These are phyloP conservation scores for Phytomonas francai DNA, from an alignment of 208 protist genomes.

Conservation along the genomic window DNA sequence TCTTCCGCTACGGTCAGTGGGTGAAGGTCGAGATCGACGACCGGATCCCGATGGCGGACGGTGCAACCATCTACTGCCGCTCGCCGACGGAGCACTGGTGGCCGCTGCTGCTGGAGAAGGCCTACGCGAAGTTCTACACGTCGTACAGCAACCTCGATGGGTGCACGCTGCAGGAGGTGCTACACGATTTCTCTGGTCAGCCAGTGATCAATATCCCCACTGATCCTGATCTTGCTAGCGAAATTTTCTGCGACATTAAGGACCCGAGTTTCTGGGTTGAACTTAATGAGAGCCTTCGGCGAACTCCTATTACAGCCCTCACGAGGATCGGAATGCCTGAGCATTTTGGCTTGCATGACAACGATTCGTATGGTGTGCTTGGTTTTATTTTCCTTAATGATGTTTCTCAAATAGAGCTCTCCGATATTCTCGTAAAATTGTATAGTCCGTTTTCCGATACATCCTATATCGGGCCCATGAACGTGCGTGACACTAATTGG, in stretches of 20 bases:
- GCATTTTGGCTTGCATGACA: conserved; percentile 39
- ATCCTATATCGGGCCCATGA: conserved; percentile 60
- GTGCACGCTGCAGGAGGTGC: conserved; percentile 62
- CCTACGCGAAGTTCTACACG: conserved; percentile 87
- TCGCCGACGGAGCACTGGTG: conserved; percentile 76
- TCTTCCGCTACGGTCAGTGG: conserved; percentile 64
- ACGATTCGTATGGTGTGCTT: conserved; percentile 54
- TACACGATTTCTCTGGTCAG: conserved; percentile 71
- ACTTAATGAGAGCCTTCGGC: conserved; percentile 35
- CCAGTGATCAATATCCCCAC: conserved; percentile 70
- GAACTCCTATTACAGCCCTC: conserved; percentile 39
- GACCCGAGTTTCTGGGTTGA: conserved; percentile 50
- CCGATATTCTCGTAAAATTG: conserved; percentile 58
- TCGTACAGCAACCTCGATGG: conserved; percentile 66
- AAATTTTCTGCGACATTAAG: conserved; percentile 54
- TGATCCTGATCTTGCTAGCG: conserved; percentile 46
- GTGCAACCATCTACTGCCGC: conserved; percentile 48
- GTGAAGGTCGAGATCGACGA: conserved; percentile 81
- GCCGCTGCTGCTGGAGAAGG: conserved; percentile 86
- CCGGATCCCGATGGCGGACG: conserved; percentile 40
- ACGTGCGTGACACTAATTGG: conserved; percentile 41
- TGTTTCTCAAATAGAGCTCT: conserved; percentile 22
- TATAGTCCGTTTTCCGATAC: conserved; percentile 65
- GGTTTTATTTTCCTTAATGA: conserved; percentile 40
- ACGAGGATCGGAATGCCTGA: conserved; percentile 32